phyloP scores from a whole-genome alignment of 768 basidiomycete species.

The Pulveroboletus sp. region DNA sequence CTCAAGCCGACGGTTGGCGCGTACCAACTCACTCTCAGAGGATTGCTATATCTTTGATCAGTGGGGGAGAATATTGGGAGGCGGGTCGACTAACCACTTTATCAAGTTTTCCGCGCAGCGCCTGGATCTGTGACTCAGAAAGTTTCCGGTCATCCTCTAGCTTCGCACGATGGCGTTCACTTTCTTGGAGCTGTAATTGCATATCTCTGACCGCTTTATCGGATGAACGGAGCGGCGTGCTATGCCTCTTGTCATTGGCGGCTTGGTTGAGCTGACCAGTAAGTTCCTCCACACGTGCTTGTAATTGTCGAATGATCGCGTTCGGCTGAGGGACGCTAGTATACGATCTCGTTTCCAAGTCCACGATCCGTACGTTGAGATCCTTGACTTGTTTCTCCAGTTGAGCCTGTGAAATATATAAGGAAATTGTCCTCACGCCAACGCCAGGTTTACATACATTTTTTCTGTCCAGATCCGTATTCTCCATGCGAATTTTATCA shows the following conservation, averaged over 20 bases:
- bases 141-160: slow-evolving; percentile 64
- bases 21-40: slow-evolving; percentile 61
- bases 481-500: slow-evolving; percentile 74
- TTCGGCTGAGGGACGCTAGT: slow-evolving; percentile 59
- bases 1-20: slow-evolving; percentile 73
- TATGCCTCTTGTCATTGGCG: slow-evolving; percentile 39
- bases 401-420: slow-evolving; percentile 49
- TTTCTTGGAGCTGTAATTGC: slow-evolving; percentile 54
- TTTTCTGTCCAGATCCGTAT: slow-evolving; percentile 72
- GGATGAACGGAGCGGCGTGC: slow-evolving; percentile 35
- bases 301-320: slow-evolving; percentile 55
- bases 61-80: not conserved
- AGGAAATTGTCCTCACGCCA: not conserved
- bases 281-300: slow-evolving; percentile 73
- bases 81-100: slow-evolving; percentile 46
- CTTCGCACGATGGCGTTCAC: slow-evolving; percentile 56
- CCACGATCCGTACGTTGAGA: slow-evolving; percentile 76
- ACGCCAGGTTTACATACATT: slow-evolving; percentile 50
- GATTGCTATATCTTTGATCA: slow-evolving; percentile 53
- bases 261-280: slow-evolving; percentile 42
- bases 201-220: slow-evolving; percentile 52
- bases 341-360: slow-evolving; percentile 78
- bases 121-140: slow-evolving; percentile 56
- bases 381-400: slow-evolving; percentile 87
- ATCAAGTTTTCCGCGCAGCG: slow-evolving; percentile 59